Percentiles rank a stretch among this genome's conserved stretches.
phyloP scores from a whole-genome alignment of 148 eudicot genomes.

The Chenopodium album region DNA sequence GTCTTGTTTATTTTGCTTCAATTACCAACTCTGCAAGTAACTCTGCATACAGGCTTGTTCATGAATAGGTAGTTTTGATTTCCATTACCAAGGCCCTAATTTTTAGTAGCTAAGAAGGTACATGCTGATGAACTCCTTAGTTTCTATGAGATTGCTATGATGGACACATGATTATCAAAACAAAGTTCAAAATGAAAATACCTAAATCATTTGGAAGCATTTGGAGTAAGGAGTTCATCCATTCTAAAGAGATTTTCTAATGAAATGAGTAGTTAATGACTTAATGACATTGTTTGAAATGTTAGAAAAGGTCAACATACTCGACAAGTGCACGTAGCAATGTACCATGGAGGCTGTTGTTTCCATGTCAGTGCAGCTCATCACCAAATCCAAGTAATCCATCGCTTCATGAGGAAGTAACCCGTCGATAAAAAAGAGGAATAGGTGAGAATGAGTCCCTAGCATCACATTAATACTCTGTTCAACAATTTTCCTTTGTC shows the following conservation, averaged over 20 bases:
- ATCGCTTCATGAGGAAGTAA: constrained; percentile 73
- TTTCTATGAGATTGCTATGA: too few relatives aligned
- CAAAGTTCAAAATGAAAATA: too few relatives aligned
- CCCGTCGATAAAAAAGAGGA: constrained; percentile 75
- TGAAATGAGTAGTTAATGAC: too few relatives aligned
- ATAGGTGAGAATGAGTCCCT: constrained; percentile 73
- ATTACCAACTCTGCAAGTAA: too few relatives aligned
- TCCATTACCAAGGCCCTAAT: not conserved
- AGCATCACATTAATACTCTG: constrained; percentile 73
- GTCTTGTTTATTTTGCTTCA: too few relatives aligned
- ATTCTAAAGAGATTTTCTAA: not conserved
- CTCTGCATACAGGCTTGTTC: too few relatives aligned
- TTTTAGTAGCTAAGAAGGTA: not conserved
- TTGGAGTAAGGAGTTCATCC: not conserved
- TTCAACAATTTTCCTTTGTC: constrained; percentile 53
- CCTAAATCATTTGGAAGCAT: too few relatives aligned
- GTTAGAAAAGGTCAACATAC: constrained; percentile 28
- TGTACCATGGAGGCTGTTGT: constrained; percentile 38
- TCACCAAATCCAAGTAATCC: constrained; percentile 67
- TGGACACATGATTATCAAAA: too few relatives aligned
- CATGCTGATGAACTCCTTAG: not conserved
- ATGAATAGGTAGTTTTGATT: too few relatives aligned
- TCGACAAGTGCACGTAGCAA: constrained; percentile 52
- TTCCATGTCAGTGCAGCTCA: constrained; percentile 41
- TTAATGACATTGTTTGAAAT: not conserved